Percentiles rank a stretch among this genome's conserved stretches.
Evolutionary conservation across 441 rosid genomes (phyloP).

Genomic region (Jatropha podagrica): DNA sequence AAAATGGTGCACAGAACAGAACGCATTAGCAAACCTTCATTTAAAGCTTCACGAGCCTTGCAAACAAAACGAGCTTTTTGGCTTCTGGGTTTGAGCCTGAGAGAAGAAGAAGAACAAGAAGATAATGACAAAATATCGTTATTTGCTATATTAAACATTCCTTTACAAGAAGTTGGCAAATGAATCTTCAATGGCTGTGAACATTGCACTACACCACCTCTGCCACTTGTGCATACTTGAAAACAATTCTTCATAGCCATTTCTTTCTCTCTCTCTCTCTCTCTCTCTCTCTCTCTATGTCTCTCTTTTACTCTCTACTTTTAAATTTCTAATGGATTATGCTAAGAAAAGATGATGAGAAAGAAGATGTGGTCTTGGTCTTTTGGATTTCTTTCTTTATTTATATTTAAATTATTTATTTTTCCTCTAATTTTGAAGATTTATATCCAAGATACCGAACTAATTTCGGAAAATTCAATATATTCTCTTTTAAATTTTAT

Average conservation of each 20-base stretch:
- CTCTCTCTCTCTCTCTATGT: too few species aligned
- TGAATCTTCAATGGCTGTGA: conserved; percentile 35
- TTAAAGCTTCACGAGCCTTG: conserved; percentile 63
- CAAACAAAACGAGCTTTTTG: conserved; percentile 39
- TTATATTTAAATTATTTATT: not conserved
- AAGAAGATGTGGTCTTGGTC: conserved; percentile 30
- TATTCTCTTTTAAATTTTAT: too few species aligned
- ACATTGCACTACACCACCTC: conserved; percentile 35
- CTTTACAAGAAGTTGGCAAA: conserved; percentile 27
- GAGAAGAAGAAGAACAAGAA: conserved; percentile 18
- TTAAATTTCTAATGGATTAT: not conserved
- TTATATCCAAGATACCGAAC: not conserved
- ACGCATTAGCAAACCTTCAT: conserved; percentile 36
- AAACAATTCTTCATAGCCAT: conserved; percentile 54
- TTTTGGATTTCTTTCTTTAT: conserved; percentile 7
- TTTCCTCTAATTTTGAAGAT: not conserved
- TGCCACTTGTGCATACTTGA: conserved; percentile 29
- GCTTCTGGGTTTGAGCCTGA: conserved; percentile 22
- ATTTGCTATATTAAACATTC: conserved; percentile 9
- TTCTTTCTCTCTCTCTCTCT: not conserved
- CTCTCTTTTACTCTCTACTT: not conserved
- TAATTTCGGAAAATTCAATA: too few species aligned
- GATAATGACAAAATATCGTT: conserved; percentile 23
- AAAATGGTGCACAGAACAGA: too few species aligned
- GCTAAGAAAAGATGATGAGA: not conserved